Percentiles rank a stretch among this genome's conserved stretches.
Evolutionary conservation across 2,329 filamentous ascomycete genomes (phyloP).

Genomic region (Arthroderma sp.): DNA sequence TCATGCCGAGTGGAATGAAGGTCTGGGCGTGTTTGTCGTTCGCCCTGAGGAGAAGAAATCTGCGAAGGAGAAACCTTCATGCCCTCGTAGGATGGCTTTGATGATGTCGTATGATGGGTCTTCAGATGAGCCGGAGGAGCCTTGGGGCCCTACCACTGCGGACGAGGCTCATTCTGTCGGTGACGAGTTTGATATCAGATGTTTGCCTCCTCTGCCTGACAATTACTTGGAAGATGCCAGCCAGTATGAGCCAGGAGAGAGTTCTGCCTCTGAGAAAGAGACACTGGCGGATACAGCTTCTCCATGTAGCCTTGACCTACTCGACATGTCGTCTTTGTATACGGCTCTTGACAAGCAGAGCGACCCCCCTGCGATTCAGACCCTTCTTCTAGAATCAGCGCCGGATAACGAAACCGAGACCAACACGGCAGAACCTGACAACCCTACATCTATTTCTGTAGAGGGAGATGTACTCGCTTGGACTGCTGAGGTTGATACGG

Average conservation of each 20-base stretch:
- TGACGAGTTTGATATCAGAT: not conserved
- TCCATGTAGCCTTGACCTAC: not conserved
- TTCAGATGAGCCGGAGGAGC: not conserved
- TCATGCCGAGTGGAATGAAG: constrained; percentile 6
- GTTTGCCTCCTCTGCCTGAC: not conserved
- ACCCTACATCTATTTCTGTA: not conserved
- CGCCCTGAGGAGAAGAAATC: not conserved
- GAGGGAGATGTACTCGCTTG: not conserved
- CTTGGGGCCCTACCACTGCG: not conserved
- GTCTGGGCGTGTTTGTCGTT: constrained; percentile 8
- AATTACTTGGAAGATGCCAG: not conserved
- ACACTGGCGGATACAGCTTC: not conserved
- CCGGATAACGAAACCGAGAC: not conserved
- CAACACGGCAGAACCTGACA: too few species aligned
- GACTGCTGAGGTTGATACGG: not conserved
- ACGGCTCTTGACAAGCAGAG: not conserved
- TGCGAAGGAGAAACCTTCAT: not conserved
- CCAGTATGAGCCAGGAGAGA: not conserved
- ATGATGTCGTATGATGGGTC: not conserved
- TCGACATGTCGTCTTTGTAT: not conserved
- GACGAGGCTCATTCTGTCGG: not conserved
- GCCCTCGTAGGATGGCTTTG: not conserved
- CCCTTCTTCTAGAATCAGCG: not conserved
- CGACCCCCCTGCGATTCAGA: not conserved
- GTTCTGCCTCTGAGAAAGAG: not conserved